Percentiles rank a stretch among this genome's conserved stretches.
Evolutionary conservation across 2,329 filamentous ascomycete genomes (phyloP).

Genomic region (Dactylellina haptotyla): DNA sequence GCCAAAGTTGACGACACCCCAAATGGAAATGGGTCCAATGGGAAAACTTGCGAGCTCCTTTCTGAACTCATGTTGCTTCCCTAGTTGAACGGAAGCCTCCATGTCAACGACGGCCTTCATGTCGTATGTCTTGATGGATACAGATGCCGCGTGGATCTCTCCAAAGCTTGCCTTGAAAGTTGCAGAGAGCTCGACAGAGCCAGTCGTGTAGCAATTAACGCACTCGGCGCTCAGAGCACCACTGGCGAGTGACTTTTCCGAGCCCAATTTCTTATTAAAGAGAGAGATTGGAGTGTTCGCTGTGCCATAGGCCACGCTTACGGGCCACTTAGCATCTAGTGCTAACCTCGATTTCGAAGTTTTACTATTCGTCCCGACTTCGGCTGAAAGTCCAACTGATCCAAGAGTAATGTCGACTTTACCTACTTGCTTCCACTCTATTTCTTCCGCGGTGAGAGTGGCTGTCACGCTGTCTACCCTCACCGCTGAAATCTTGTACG

Average conservation of each 20-base stretch:
- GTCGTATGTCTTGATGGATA: not conserved
- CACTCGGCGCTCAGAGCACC: not conserved
- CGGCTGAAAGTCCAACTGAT: not conserved
- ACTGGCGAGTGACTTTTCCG: not conserved
- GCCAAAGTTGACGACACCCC: not conserved
- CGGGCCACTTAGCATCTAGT: not conserved
- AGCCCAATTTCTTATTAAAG: not conserved
- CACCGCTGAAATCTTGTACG: not conserved
- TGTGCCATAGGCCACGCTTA: not conserved
- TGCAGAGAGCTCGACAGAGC: not conserved
- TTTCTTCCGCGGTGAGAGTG: not conserved
- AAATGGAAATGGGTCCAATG: not conserved
- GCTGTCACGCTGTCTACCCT: not conserved
- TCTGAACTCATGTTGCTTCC: not conserved
- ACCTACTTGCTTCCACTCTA: not conserved
- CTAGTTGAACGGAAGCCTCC: not conserved
- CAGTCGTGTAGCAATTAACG: not conserved
- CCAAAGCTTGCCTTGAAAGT: not conserved
- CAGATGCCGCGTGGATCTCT: not conserved
- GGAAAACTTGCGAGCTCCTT: not conserved
- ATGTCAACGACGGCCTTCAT: not conserved
- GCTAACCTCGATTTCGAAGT: not conserved
- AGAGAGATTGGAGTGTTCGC: not conserved
- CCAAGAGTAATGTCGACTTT: not conserved
- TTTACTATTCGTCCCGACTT: not conserved